phyloP scores from a whole-genome alignment of 805 yeast species.

The Candida dajiaensis region DNA sequence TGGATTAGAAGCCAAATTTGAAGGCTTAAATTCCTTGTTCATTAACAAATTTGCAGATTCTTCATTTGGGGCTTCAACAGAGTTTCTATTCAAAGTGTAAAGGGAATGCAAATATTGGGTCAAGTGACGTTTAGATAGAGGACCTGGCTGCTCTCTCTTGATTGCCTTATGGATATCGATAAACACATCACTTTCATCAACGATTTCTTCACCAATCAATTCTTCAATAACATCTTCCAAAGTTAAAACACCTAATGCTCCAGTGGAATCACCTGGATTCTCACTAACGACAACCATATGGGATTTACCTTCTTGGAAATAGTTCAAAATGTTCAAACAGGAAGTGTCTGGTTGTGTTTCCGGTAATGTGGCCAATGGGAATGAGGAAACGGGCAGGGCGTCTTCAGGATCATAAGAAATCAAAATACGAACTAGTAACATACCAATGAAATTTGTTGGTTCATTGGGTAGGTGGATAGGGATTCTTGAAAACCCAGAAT shows the following conservation, averaged over 20 bases:
- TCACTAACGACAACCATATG: conserved; percentile 94
- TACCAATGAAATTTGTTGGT: conserved; percentile 87
- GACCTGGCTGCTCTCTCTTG: conserved; percentile 72
- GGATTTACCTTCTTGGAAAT: conserved; percentile 96
- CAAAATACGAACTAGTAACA: conserved; percentile 86
- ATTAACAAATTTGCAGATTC: conserved; percentile 1
- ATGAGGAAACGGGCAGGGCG: conserved; percentile 82
- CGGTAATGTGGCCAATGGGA: conserved; percentile 93
- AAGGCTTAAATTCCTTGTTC: conserved; percentile 25
- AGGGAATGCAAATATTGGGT: conserved; percentile 62
- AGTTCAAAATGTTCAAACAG: conserved; percentile 87
- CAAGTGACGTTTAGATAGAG: conserved; percentile 62
- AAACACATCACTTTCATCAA: conserved; percentile 92
- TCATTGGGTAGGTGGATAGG: conserved; percentile 90
- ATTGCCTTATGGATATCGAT: conserved; percentile 86
- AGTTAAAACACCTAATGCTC: conserved; percentile 88
- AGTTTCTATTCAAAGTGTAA: conserved; percentile 43
- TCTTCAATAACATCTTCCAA: conserved; percentile 98
- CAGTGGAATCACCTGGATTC: conserved; percentile 75
- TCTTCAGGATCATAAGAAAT: conserved; percentile 97
- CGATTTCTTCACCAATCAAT: conserved; percentile 94
- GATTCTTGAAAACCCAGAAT: conserved; percentile 91
- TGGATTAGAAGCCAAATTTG: conserved; percentile 66
- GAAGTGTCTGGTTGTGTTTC: conserved; percentile 91
- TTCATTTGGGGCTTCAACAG: conserved; percentile 27